Conservation (phyloP, 768 basidiomycete species). For the Lactarius sanguifluus region DNA sequence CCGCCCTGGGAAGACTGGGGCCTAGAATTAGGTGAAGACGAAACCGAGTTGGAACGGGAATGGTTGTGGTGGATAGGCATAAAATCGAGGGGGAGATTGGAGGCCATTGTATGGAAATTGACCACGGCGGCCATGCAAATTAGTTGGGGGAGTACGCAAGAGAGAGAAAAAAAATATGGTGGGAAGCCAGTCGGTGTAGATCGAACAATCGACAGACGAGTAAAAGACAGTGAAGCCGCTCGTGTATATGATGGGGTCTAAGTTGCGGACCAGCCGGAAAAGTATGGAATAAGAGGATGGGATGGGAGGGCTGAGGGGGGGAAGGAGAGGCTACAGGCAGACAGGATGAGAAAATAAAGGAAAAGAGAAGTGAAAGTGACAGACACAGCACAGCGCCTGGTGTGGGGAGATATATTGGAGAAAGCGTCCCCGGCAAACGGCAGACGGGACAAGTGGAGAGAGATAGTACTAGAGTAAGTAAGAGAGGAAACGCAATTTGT, state of each 20-base stretch:
- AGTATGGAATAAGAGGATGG: slow-evolving; percentile 21
- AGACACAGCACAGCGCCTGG: slow-evolving; percentile 18
- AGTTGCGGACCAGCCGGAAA: slow-evolving; percentile 61
- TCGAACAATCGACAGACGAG: slow-evolving; percentile 23
- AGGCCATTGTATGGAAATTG: slow-evolving; percentile 46
- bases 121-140: slow-evolving; percentile 32
- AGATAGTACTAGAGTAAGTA: slow-evolving; percentile 22
- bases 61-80: slow-evolving; percentile 60
- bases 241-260: slow-evolving; percentile 17
- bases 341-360: slow-evolving; percentile 19
- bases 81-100: slow-evolving; percentile 69
- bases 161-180: slow-evolving; percentile 18
- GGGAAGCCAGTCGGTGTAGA: slow-evolving; percentile 21
- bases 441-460: slow-evolving; percentile 21
- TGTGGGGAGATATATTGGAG: slow-evolving; percentile 30
- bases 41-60: slow-evolving; percentile 77
- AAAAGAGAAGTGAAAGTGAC: slow-evolving; percentile 27
- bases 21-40: slow-evolving; percentile 74
- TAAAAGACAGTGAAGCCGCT: slow-evolving; percentile 28
- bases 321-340: slow-evolving; percentile 24
- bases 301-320: slow-evolving; percentile 34
- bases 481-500: slow-evolving; percentile 23
- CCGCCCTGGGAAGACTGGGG: slow-evolving; percentile 77
- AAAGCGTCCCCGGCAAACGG: slow-evolving; percentile 23
- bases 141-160: slow-evolving; percentile 27